phyloP scores from a whole-genome alignment of 306 rosid genomes.

The Malus orientalis region DNA sequence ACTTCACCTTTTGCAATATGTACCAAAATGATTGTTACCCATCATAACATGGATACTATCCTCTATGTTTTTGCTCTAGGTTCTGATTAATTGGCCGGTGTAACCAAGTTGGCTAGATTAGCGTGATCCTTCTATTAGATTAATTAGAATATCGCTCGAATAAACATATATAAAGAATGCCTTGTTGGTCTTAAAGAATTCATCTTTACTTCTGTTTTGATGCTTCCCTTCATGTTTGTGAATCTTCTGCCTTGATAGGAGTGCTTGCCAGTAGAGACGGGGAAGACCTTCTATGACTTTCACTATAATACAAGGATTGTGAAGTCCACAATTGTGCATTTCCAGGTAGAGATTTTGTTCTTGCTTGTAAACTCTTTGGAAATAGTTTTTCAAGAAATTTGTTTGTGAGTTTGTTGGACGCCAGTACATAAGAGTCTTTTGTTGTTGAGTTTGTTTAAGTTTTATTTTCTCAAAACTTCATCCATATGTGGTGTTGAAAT shows the following conservation, averaged over 20 bases:
- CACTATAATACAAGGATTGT: constrained; percentile 89
- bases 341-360: constrained; percentile 62
- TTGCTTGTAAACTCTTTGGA: not conserved
- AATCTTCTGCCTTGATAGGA: constrained; percentile 36
- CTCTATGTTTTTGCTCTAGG: not conserved
- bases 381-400: not conserved
- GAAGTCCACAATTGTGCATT: constrained; percentile 80
- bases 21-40: not conserved
- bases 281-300: constrained; percentile 70
- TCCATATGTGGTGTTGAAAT: not conserved
- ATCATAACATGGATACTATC: not conserved
- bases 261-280: constrained; percentile 58
- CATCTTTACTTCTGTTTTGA: not conserved
- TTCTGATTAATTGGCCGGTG: not conserved
- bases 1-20: not conserved
- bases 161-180: not conserved
- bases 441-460: not conserved
- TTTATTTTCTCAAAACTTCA: not conserved
- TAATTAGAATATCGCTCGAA: not conserved
- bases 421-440: not conserved
- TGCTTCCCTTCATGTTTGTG: not conserved
- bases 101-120: not conserved
- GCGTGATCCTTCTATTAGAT: not conserved
- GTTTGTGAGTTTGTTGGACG: not conserved
- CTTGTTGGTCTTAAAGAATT: not conserved